Percentiles rank a stretch among this genome's conserved stretches.
Conservation (phyloP, 768 basidiomycete genomes). For the Galerina sulciceps region DNA sequence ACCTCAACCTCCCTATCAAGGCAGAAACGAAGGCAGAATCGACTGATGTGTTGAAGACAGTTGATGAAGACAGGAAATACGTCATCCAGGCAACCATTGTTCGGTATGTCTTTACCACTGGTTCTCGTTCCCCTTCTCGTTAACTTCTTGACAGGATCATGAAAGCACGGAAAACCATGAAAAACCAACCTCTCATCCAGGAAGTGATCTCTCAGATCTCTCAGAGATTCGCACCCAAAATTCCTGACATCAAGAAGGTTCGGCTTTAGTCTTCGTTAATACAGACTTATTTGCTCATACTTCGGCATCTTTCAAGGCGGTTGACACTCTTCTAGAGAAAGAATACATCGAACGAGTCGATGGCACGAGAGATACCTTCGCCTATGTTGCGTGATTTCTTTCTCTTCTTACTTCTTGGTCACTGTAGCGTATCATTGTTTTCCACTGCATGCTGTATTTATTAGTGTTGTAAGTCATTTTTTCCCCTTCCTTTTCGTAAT, state of each 20-base stretch:
- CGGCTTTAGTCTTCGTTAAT: slow-evolving; percentile 5
- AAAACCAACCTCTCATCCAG: slow-evolving; percentile 88
- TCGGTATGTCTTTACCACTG: slow-evolving; percentile 46
- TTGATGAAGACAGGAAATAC: slow-evolving; percentile 97
- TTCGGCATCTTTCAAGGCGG: slow-evolving; percentile 57
- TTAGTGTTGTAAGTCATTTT: slow-evolving; percentile 16
- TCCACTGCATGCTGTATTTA: slow-evolving; percentile 24
- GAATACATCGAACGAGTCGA: slow-evolving; percentile 98
- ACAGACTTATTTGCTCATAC: neutral
- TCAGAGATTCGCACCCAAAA: slow-evolving; percentile 88
- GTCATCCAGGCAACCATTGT: slow-evolving; percentile 96
- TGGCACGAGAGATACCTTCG: slow-evolving; percentile 85
- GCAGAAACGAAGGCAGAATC: slow-evolving; percentile 93
- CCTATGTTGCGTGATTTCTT: slow-evolving; percentile 67
- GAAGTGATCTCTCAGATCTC: slow-evolving; percentile 92
- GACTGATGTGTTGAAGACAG: slow-evolving; percentile 90
- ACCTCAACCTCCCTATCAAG: slow-evolving; percentile 91
- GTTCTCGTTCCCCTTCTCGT: slow-evolving; percentile 2
- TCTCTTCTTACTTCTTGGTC: slow-evolving; percentile 1
- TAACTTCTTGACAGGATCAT: slow-evolving; percentile 65
- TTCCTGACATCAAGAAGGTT: slow-evolving; percentile 97
- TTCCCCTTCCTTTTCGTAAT: slow-evolving; percentile 1
- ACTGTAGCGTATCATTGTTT: slow-evolving; percentile 17
- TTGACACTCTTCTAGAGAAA: slow-evolving; percentile 92
- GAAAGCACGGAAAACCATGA: slow-evolving; percentile 96